Percentiles rank a stretch among this genome's conserved stretches.
Evolutionary conservation across 257 asterid species (phyloP).

Genomic region (Datura wrightii): DNA sequence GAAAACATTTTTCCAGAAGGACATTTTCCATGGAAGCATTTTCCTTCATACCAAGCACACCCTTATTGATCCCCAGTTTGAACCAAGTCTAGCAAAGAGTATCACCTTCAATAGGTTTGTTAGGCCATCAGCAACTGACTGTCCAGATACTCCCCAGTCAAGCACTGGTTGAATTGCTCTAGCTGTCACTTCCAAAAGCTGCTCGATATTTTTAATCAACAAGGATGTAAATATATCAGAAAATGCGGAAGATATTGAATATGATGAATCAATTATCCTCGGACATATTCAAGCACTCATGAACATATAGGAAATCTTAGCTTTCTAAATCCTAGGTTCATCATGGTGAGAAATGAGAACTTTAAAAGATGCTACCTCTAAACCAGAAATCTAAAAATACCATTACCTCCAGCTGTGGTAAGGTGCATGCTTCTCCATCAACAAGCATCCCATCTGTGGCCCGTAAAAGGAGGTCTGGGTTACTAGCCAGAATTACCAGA

Average conservation of each 20-base stretch:
- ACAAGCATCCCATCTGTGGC: slow-evolving; percentile 99
- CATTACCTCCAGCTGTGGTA: slow-evolving; percentile 94
- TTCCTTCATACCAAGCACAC: background rate
- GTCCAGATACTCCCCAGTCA: slow-evolving; percentile 95
- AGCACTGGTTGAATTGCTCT: slow-evolving; percentile 92
- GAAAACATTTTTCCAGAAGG: background rate
- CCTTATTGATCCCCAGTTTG: background rate
- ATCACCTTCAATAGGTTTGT: slow-evolving; percentile 84
- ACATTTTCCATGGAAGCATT: background rate
- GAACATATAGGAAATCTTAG: background rate
- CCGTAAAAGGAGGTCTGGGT: slow-evolving; percentile 94
- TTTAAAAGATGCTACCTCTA: slow-evolving; percentile 49
- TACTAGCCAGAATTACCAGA: slow-evolving; percentile 79
- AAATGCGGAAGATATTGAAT: background rate
- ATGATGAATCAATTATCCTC: slow-evolving; percentile 28
- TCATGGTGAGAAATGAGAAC: slow-evolving; percentile 17
- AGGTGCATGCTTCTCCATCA: slow-evolving; percentile 99
- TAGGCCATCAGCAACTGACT: slow-evolving; percentile 93
- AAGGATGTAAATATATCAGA: slow-evolving; percentile 36
- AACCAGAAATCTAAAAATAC: slow-evolving; percentile 32
- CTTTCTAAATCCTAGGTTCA: slow-evolving; percentile 17
- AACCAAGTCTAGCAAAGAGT: background rate
- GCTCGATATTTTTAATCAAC: slow-evolving; percentile 35
- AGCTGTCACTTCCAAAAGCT: slow-evolving; percentile 97
- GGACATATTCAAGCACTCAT: background rate